These are phyloP conservation scores for Skeletonema tropicum DNA, from an alignment of 108 stramenopile genomes.

Conservation along the genomic window DNA sequence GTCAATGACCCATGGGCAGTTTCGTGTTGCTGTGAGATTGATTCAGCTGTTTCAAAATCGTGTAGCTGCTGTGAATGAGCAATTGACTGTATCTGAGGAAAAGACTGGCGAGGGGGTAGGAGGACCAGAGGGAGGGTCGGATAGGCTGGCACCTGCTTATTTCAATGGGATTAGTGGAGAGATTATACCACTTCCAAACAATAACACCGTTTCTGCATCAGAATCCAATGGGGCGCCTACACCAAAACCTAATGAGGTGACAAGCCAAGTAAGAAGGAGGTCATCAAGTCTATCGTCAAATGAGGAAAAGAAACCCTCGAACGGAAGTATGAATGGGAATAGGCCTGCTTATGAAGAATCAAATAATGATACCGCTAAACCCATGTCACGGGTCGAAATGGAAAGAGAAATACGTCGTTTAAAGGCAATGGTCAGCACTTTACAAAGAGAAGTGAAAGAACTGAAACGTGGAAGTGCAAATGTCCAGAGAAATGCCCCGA, in stretches of 20 bases:
- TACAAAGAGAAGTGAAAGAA: constrained; percentile 2
- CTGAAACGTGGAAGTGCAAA: not conserved
- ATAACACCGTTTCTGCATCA: not conserved
- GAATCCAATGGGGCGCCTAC: not conserved
- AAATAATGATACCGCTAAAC: not conserved
- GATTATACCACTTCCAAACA: constrained; percentile 19
- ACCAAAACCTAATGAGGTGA: no score
- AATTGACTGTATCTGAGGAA: constrained; percentile 5
- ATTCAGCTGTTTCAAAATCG: constrained; percentile 45
- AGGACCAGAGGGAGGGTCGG: not conserved
- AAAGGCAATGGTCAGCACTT: not conserved
- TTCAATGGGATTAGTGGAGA: constrained; percentile 42
- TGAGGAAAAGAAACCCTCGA: no score
- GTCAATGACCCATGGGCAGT: constrained; percentile 36
- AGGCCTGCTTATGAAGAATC: not conserved
- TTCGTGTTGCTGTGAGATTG: constrained; percentile 24
- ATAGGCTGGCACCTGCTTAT: constrained; percentile 23
- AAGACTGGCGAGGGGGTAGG: not conserved
- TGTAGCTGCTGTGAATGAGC: constrained; percentile 18
- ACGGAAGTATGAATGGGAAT: not conserved
- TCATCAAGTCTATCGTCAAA: no score
- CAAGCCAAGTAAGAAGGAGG: no score
- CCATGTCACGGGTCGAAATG: not conserved
- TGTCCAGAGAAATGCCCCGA: not conserved
- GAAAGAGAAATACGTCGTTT: constrained; percentile 6